phyloP scores from a whole-genome alignment of 1,284 basidiomycete genomes.

The Marasmius oreades region DNA sequence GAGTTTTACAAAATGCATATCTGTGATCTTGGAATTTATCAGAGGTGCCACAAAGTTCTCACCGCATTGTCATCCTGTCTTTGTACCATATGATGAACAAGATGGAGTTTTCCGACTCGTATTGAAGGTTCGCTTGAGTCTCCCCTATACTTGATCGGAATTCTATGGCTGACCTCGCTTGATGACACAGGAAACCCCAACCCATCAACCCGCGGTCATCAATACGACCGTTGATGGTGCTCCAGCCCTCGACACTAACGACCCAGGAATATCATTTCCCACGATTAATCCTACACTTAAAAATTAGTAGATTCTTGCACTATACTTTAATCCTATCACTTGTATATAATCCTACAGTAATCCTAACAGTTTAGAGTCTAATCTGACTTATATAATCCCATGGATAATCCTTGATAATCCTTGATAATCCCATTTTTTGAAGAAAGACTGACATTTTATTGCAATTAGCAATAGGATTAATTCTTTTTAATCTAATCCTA shows the following conservation, averaged over 20 bases:
- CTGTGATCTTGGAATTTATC: not conserved
- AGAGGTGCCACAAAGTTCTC: constrained; percentile 7
- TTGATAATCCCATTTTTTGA: too few relatives aligned
- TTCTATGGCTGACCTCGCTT: not conserved
- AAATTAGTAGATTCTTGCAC: too few relatives aligned
- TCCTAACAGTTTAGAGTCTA: too few relatives aligned
- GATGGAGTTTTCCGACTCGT: constrained; percentile 9
- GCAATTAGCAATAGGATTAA: too few relatives aligned
- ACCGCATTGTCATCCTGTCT: constrained; percentile 7
- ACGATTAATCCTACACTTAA: too few relatives aligned
- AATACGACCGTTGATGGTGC: constrained; percentile 8
- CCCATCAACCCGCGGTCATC: constrained; percentile 11
- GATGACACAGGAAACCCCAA: constrained; percentile 12
- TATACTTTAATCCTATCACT: too few relatives aligned
- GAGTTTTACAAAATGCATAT: not conserved
- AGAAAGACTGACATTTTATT: too few relatives aligned
- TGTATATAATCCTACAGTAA: too few relatives aligned
- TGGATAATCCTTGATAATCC: too few relatives aligned
- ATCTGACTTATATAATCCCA: too few relatives aligned
- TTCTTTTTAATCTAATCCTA: too few relatives aligned
- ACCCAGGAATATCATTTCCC: too few relatives aligned
- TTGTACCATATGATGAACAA: constrained; percentile 6
- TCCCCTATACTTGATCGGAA: not conserved
- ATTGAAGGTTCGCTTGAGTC: constrained; percentile 9
- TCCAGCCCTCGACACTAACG: constrained; percentile 9